A percentile compares a stretch with the other conserved stretches of the same genome.
These are phyloP conservation scores for Begonia loranthoides DNA, from an alignment of 306 rosid genomes.

Conservation along the genomic window DNA sequence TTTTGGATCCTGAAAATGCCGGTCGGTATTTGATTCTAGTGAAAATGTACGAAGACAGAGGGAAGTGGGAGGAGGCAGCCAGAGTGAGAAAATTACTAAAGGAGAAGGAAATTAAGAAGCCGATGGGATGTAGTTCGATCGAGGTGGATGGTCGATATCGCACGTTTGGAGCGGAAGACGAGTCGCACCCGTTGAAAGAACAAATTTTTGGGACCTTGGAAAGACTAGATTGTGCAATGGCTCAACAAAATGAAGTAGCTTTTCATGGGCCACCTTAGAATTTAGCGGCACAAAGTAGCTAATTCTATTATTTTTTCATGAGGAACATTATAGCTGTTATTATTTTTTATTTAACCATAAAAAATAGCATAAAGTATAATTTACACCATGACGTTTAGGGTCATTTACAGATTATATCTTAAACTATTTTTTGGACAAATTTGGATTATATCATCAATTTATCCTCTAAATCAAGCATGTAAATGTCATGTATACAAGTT, in stretches of 20 bases:
- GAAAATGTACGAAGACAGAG: slow-evolving; percentile 57
- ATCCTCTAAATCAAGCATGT: no score
- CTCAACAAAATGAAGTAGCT: slow-evolving; percentile 11
- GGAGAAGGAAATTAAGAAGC: slow-evolving; percentile 62
- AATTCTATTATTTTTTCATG: no score
- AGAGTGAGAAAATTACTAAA: slow-evolving; percentile 44
- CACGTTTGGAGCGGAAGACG: slow-evolving; percentile 52
- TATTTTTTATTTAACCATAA: no score
- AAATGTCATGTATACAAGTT: no score
- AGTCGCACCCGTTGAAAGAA: slow-evolving; percentile 29
- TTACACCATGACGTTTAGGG: background rate
- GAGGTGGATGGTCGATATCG: slow-evolving; percentile 41
- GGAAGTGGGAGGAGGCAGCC: slow-evolving; percentile 63
- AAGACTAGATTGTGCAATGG: slow-evolving; percentile 31
- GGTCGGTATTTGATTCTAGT: slow-evolving; percentile 57
- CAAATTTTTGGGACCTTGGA: slow-evolving; percentile 37
- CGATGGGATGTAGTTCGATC: slow-evolving; percentile 49
- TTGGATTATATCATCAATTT: no score
- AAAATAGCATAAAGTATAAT: background rate
- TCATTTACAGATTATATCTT: no score
- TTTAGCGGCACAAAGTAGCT: no score
- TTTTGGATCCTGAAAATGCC: slow-evolving; percentile 45
- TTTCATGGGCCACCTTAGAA: no score
- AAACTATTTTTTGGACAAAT: background rate
- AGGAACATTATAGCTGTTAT: no score